Base-by-base conservation (phyloP, 306 rosid genomes). In the Cyamopsis tetragonoloba region DNA sequence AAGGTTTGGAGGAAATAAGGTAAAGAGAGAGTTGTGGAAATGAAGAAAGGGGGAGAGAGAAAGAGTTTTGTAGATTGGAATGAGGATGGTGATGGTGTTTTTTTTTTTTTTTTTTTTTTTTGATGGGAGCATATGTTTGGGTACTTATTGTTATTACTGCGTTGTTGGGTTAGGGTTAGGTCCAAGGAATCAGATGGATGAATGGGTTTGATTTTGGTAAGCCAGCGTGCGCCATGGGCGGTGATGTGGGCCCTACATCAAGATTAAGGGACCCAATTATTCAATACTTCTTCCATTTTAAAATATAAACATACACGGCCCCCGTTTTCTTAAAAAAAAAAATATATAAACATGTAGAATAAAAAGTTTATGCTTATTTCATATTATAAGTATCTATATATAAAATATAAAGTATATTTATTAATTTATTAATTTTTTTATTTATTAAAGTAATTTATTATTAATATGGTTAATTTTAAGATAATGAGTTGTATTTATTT, bases 191-290 rank as follows among this genome's bases (percentile, higher is more conserved):
- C 51, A 82, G 88, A 78, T 82, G 31, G 77, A 74, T 90, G 63
- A 79, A 83, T 77, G 82, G 85, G 76, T 79, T 84, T 71, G 80
- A 76, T 83, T 59, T 60, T 48, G 89, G 85, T 77, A 73, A 76
- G 81, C 81, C 91, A 77, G 88, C 80, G 82, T 89, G 95, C 89
- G 81, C 85, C 85, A 69, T 85, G 89, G 95, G 92, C 88, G 91
- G 96, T 89, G 76, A 9, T 20, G 84, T 82, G 90, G 96, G 75
- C 17, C 89, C 98, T 75, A 68, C 63, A 26, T 51, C 71, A 50
- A 44, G 17, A 20, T 34, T 46, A 64, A 28, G 60, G 79, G 67
- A 0, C 60, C 80, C 71, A 68, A 1, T 42, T 22, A 49, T 78
- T 65, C 44, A 65, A 64, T 19, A 46, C 58, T 19, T n/a, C n/a